These are phyloP conservation scores for Linnemannia hyalina DNA, from an alignment of 192 early-diverging fungal genomes.

Conservation along the genomic window DNA sequence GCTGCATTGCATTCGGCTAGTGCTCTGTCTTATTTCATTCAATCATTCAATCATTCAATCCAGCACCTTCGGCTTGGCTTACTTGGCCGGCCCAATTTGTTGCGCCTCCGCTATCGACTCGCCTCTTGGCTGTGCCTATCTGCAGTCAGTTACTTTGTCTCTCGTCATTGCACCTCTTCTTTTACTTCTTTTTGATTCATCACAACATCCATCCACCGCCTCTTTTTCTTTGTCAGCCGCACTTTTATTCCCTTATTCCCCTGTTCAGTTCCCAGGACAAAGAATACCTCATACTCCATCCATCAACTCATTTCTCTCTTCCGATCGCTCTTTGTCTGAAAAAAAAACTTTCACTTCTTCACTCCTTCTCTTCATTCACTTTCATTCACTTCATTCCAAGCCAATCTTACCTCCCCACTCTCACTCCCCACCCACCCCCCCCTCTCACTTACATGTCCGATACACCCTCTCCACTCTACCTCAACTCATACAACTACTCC, in stretches of 20 bases:
- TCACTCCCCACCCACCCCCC: neutral
- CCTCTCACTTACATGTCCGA: neutral
- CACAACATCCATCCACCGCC: neutral
- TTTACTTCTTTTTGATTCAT: neutral
- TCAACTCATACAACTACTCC: neutral
- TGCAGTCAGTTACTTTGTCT: neutral
- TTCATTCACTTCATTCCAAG: neutral
- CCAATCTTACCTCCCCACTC: neutral
- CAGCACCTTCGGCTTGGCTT: neutral
- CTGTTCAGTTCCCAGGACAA: neutral
- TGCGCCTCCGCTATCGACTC: neutral
- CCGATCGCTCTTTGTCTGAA: neutral
- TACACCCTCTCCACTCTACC: constrained; percentile 1
- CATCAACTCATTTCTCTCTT: no score
- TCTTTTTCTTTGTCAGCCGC: neutral
- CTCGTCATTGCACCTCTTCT: neutral
- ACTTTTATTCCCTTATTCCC: neutral
- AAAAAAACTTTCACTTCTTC: neutral
- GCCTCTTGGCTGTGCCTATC: neutral
- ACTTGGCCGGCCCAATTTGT: neutral
- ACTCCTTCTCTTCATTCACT: neutral
- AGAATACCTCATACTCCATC: neutral
- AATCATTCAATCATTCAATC: neutral
- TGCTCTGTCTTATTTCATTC: no score
- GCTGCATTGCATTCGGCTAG: neutral